Conservation (phyloP, 2,329 filamentous ascomycete genomes). For the Cadophora sp. region DNA sequence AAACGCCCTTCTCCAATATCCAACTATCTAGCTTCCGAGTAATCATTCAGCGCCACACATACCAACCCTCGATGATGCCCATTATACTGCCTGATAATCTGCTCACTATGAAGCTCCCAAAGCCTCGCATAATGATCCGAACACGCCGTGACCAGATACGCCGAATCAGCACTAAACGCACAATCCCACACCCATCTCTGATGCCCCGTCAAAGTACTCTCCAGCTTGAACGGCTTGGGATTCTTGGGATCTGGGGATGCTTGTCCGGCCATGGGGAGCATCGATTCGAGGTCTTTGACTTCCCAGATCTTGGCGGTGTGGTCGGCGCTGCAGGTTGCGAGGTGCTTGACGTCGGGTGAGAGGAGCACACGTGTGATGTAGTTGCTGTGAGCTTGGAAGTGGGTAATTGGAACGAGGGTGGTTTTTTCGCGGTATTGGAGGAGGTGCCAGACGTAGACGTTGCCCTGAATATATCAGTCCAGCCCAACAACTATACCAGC, state of each 20-base stretch:
- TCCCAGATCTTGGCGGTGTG: constrained; percentile 96
- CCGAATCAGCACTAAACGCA: constrained; percentile 75
- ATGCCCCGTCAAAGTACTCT: constrained; percentile 73
- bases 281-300: constrained; percentile 72
- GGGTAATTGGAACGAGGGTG: constrained; percentile 72
- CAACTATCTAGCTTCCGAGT: constrained; percentile 32
- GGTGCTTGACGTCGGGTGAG: constrained; percentile 75
- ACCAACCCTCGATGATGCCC: constrained; percentile 70
- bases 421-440: constrained; percentile 74
- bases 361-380: constrained; percentile 78
- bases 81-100: constrained; percentile 77
- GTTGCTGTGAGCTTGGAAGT: constrained; percentile 74
- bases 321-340: constrained; percentile 77
- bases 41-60: constrained; percentile 36
- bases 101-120: constrained; percentile 74
- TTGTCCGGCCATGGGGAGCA: constrained; percentile 42
- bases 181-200: constrained; percentile 84
- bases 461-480: constrained; percentile 65
- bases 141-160: constrained; percentile 77
- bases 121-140: constrained; percentile 76
- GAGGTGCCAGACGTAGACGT: constrained; percentile 97
- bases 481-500: too few relatives aligned
- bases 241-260: constrained; percentile 45
- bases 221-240: constrained; percentile 65
- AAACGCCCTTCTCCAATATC: constrained; percentile 8